Percentiles rank a stretch among this genome's conserved stretches.
phyloP scores from a whole-genome alignment of 2,329 filamentous ascomycete genomes.

The Aspergillus latus region DNA sequence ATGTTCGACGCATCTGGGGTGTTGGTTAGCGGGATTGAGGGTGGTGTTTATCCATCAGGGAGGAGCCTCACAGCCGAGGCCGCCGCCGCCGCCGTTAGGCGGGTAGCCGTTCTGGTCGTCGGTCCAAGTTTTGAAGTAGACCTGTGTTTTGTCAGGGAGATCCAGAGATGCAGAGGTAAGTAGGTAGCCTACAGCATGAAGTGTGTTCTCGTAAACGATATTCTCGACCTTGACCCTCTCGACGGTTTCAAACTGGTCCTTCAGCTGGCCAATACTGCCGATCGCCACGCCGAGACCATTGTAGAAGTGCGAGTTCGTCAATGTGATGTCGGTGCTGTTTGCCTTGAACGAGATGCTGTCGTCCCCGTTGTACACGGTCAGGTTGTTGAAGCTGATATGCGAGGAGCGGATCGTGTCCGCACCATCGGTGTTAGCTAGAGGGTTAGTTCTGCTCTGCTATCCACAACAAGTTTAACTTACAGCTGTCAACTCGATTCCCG shows the following conservation, averaged over 20 bases:
- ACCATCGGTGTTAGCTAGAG: conserved; percentile 47
- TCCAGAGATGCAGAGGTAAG: too few species aligned
- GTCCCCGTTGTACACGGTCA: conserved; percentile 55
- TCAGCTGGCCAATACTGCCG: conserved; percentile 59
- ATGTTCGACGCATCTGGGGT: conserved; percentile 37
- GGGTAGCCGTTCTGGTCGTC: conserved; percentile 52
- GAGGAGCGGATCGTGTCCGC: conserved; percentile 57
- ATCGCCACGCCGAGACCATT: conserved; percentile 56
- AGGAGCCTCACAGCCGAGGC: conserved; percentile 50
- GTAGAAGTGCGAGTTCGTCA: conserved; percentile 52
- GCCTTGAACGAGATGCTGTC: conserved; percentile 57
- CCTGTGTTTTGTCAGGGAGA: not conserved
- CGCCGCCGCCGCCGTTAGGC: conserved; percentile 60
- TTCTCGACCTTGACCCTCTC: conserved; percentile 52
- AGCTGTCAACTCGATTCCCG: conserved; percentile 17
- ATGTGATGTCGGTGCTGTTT: conserved; percentile 56
- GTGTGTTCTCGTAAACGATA: conserved; percentile 48
- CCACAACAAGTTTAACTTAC: not conserved
- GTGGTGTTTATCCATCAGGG: not conserved
- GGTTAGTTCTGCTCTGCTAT: not conserved
- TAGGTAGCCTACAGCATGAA: conserved; percentile 38
- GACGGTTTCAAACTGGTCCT: conserved; percentile 50
- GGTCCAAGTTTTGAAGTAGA: conserved; percentile 62
- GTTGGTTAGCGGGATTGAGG: not conserved
- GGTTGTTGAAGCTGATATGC: conserved; percentile 53